A percentile compares a stretch with the other conserved stretches of the same genome.
phyloP scores from a whole-genome alignment of 257 asterid genomes.

The Nicotiana knightiana region DNA sequence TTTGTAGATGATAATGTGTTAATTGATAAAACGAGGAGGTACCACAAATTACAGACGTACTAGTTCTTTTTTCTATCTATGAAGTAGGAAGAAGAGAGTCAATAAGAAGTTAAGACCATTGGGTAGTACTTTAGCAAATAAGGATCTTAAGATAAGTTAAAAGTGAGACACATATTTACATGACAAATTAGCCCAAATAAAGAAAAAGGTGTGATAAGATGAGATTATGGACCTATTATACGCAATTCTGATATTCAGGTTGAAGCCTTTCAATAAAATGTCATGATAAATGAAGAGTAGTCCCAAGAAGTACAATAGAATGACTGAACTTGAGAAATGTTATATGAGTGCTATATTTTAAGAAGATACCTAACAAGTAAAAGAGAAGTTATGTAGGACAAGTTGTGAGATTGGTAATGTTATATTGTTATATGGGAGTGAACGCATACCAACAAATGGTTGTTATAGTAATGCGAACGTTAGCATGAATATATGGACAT shows the following conservation, averaged over 20 bases:
- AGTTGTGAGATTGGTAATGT: not conserved
- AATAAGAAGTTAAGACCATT: not conserved
- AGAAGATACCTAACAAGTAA: too few species aligned
- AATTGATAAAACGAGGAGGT: not conserved
- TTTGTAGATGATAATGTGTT: not conserved
- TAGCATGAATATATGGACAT: not conserved
- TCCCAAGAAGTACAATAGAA: not conserved
- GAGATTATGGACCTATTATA: not conserved
- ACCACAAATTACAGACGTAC: not conserved
- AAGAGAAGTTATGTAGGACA: too few species aligned
- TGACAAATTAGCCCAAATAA: not conserved
- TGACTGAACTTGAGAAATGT: not conserved
- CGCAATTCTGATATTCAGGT: not conserved
- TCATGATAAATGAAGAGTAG: not conserved
- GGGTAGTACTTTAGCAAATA: not conserved
- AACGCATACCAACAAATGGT: not conserved
- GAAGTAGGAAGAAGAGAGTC: not conserved
- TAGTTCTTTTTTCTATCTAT: not conserved
- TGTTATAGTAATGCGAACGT: not conserved
- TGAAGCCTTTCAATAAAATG: not conserved
- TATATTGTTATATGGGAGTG: not conserved
- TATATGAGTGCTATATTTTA: too few species aligned
- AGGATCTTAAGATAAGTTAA: not conserved
- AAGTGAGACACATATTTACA: not conserved
- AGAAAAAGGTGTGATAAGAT: not conserved